A percentile compares a stretch with the other conserved stretches of the same genome.
phyloP scores from a whole-genome alignment of 768 basidiomycete species.

The Mycena indigotica region DNA sequence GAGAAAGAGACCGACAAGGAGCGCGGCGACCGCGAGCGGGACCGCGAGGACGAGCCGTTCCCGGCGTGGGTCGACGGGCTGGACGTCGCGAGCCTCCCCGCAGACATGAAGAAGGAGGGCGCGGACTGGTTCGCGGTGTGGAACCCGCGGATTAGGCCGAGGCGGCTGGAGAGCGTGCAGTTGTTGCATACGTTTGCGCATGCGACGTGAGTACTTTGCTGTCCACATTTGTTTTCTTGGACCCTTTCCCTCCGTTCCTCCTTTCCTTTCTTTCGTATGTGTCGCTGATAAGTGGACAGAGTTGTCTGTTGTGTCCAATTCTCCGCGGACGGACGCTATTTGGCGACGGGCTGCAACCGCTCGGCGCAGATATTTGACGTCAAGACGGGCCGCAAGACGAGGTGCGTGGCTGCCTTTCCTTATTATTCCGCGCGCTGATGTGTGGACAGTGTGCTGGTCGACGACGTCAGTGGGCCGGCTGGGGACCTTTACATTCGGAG shows the following conservation, averaged over 20 bases:
- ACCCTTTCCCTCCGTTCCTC: conserved; percentile 15
- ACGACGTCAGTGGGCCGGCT: conserved; percentile 70
- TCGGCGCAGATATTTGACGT: conserved; percentile 96
- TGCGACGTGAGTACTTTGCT: conserved; percentile 64
- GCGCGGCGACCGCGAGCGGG: too few species aligned
- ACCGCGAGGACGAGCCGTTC: not conserved
- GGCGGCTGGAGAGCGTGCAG: conserved; percentile 65
- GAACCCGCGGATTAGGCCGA: conserved; percentile 67
- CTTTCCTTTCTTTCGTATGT: too few species aligned
- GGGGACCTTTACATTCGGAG: conserved; percentile 93
- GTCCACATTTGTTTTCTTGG: conserved; percentile 7
- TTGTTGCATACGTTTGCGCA: conserved; percentile 82
- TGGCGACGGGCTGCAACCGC: conserved; percentile 94
- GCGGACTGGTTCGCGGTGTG: conserved; percentile 86
- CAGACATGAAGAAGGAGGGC: conserved; percentile 66
- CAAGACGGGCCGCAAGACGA: conserved; percentile 82
- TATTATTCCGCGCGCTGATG: conserved; percentile 11
- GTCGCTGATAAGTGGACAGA: too few species aligned
- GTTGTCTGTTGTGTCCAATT: conserved; percentile 90
- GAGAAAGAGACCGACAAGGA: conserved; percentile 10
- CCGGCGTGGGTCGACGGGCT: conserved; percentile 51
- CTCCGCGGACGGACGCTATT: conserved; percentile 87
- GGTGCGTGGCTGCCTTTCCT: conserved; percentile 56
- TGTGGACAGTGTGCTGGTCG: conserved; percentile 63
- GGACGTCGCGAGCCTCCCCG: conserved; percentile 46